Base-by-base conservation (phyloP, 2,329 filamentous ascomycete genomes). In the Colletotrichum echinochloae region DNA sequence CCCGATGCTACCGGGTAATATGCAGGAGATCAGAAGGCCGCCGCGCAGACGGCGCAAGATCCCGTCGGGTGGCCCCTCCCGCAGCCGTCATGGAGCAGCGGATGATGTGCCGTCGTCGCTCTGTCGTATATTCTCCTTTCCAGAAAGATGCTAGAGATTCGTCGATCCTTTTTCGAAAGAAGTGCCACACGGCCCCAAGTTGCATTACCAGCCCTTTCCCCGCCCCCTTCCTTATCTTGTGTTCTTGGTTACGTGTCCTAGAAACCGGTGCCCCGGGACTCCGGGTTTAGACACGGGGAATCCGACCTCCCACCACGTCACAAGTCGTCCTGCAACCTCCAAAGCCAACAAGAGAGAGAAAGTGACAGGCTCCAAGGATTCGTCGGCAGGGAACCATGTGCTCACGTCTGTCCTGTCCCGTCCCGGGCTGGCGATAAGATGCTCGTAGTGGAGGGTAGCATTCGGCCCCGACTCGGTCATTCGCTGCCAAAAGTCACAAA, bases 1-100 rank as follows among this genome's bases (percentile, higher is more conserved):
- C 37, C 61, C 3, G 16, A 66, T 60, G 41, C 55, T 23, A 70
- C 48, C 52, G 33, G 56, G 41, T 23, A 60, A 70, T 66, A 70
- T 66, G 66, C 66, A 66, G 26, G 55, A 14, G 48, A 70, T 70
- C 66, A 70, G 55, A 70, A 66, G 66, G 66, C 66, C 41, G 55
- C 55, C 30, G 48, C 48, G 41, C 54, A 46, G 18, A 7, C 35
- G 30, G 14, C 11, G 7, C 2, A 6, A 20, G 37, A 20, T 1
- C 28, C n/a, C 49, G n/a, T 39, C 23, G 14, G 33, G 33, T 39
- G 48, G n/a, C 23, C 39, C 23, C 37, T 56, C 26, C 28, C n/a
- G 66, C 26, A 52, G 28, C 28, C 26, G 41, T 14, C 37, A 16
- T 51, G 56, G 23, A 7, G 49, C 49, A 28, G 41, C 56, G 63